phyloP scores from a whole-genome alignment of 805 yeast genomes.

The Cyberlindnera bimundalis region DNA sequence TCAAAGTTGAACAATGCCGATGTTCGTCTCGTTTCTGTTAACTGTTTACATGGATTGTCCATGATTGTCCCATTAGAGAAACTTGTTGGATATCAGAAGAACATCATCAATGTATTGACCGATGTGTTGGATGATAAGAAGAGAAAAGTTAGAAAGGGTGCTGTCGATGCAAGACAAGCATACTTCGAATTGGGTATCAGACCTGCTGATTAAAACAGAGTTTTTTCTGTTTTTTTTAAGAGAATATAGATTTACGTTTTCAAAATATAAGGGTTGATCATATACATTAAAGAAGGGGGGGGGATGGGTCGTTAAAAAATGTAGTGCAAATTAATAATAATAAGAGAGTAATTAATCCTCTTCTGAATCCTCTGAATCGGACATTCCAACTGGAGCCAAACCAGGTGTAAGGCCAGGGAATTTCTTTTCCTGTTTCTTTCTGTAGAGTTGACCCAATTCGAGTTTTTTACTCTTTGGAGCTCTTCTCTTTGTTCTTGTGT shows the following conservation, averaged over 20 bases:
- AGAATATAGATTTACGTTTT: too few relatives aligned
- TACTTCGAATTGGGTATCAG: slow-evolving; percentile 52
- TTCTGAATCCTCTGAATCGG: slow-evolving; percentile 47
- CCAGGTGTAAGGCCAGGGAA: slow-evolving; percentile 78
- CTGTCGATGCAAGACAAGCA: slow-evolving; percentile 76
- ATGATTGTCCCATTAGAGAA: slow-evolving; percentile 36
- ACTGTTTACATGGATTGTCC: slow-evolving; percentile 49
- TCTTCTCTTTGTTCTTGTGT: slow-evolving; percentile 31
- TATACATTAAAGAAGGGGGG: background rate
- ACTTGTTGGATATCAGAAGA: slow-evolving; percentile 45
- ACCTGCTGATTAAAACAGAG: slow-evolving; percentile 30
- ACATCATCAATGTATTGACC: slow-evolving; percentile 44
- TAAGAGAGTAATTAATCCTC: slow-evolving; percentile 14
- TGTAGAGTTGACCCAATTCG: slow-evolving; percentile 32
- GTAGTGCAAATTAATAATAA: too few relatives aligned
- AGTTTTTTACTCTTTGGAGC: slow-evolving; percentile 19
- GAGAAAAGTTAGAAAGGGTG: slow-evolving; percentile 70
- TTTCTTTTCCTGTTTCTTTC: slow-evolving; percentile 27
- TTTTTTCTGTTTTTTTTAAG: too few relatives aligned
- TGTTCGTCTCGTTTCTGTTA: slow-evolving; percentile 55
- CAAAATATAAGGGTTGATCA: too few relatives aligned
- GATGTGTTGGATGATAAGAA: slow-evolving; percentile 66
- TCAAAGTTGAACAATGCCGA: slow-evolving; percentile 36
- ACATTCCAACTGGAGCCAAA: slow-evolving; percentile 73
- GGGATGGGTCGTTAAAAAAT: background rate